Conservation (phyloP, 371 early-diverging fungal genomes). For the Mortierella sp. region DNA sequence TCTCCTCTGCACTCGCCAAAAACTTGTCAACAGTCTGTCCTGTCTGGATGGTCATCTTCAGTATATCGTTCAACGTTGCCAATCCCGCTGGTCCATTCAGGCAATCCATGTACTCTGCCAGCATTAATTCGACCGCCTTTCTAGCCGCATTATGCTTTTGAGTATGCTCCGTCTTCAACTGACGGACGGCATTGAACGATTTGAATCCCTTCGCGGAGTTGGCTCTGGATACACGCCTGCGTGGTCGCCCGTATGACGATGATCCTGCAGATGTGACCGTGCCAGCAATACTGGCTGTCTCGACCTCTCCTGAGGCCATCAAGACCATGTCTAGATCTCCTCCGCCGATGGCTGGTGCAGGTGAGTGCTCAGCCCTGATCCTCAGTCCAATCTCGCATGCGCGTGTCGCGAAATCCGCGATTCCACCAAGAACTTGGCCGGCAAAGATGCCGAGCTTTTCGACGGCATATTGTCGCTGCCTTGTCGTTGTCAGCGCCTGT, state of each 20-base stretch:
- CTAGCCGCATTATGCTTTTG: slow-evolving; percentile 28
- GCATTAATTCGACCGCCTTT: slow-evolving; percentile 21
- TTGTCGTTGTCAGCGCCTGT: slow-evolving; percentile 17
- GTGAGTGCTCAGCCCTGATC: slow-evolving; percentile 9
- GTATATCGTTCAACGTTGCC: slow-evolving; percentile 2
- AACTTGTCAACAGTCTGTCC: slow-evolving; percentile 25
- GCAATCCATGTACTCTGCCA: slow-evolving; percentile 40
- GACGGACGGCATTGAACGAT: slow-evolving; percentile 49
- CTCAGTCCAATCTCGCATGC: slow-evolving; percentile 37
- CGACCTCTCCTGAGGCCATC: neutral
- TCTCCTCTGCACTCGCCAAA: slow-evolving; percentile 29
- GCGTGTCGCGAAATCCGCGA: slow-evolving; percentile 37
- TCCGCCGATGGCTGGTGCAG: neutral
- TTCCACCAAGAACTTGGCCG: slow-evolving; percentile 26
- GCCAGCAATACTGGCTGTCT: neutral
- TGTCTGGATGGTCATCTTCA: slow-evolving; percentile 22
- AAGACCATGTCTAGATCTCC: slow-evolving; percentile 7
- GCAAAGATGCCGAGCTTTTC: slow-evolving; percentile 36
- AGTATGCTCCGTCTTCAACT: slow-evolving; percentile 32
- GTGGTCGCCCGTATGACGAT: slow-evolving; percentile 10
- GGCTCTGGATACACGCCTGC: slow-evolving; percentile 37
- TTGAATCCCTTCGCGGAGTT: slow-evolving; percentile 50
- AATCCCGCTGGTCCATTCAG: neutral
- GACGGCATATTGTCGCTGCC: slow-evolving; percentile 37
- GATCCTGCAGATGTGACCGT: neutral